These are phyloP conservation scores for Leccinum longicurvipes DNA, from an alignment of 768 basidiomycete genomes.

Conservation along the genomic window DNA sequence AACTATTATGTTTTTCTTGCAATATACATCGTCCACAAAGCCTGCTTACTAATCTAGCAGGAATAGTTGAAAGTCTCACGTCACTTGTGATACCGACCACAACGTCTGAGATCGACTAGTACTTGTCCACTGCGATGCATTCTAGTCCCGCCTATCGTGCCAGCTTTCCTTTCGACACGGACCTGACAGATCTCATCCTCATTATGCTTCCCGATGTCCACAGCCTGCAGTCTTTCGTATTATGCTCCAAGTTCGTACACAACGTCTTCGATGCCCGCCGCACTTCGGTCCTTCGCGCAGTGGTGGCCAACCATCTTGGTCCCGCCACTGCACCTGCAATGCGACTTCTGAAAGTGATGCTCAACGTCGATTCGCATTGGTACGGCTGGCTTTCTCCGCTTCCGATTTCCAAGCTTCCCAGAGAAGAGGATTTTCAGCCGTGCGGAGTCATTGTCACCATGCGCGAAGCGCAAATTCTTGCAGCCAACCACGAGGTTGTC, in stretches of 20 bases:
- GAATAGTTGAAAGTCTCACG: neutral
- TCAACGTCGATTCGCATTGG: slow-evolving; percentile 12
- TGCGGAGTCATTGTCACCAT: neutral
- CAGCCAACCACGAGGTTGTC: slow-evolving; percentile 13
- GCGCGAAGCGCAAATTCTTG: slow-evolving; percentile 12
- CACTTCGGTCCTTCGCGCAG: slow-evolving; percentile 8
- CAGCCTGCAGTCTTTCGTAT: slow-evolving; percentile 9
- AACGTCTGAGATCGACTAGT: too few relatives aligned
- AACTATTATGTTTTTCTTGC: neutral
- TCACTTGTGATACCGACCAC: neutral
- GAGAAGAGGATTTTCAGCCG: slow-evolving; percentile 6
- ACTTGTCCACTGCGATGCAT: neutral
- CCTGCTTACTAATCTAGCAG: too few relatives aligned
- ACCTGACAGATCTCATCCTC: slow-evolving; percentile 14
- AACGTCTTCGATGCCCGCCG: slow-evolving; percentile 12
- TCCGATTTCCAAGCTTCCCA: slow-evolving; percentile 7
- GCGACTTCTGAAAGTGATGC: slow-evolving; percentile 16
- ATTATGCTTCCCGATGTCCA: slow-evolving; percentile 8
- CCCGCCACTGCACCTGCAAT: slow-evolving; percentile 4
- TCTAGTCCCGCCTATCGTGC: neutral
- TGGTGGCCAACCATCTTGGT: slow-evolving; percentile 16
- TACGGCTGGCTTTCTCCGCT: slow-evolving; percentile 10
- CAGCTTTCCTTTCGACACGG: slow-evolving; percentile 10
- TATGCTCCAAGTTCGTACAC: slow-evolving; percentile 17
- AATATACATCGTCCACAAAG: too few relatives aligned